A percentile compares a stretch with the other conserved stretches of the same genome.
Evolutionary conservation across 129 eudicot species (phyloP).

Genomic region (Gnaphalium uliginosum): DNA sequence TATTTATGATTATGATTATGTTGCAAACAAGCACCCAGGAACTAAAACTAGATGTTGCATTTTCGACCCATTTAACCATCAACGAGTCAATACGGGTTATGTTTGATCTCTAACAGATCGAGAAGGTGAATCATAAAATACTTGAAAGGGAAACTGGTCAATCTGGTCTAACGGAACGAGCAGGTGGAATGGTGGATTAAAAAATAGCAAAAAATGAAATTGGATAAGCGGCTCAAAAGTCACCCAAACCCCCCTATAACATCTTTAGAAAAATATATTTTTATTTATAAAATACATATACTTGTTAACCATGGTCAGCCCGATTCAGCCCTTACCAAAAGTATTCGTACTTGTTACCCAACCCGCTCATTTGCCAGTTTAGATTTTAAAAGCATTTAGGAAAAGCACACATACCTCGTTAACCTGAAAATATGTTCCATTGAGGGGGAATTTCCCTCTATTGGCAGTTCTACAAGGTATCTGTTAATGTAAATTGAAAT

Average conservation of each 20-base stretch:
- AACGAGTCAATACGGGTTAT: background rate
- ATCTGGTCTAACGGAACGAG: background rate
- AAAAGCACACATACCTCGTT: conserved; percentile 54
- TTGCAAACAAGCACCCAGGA: conserved; percentile 2
- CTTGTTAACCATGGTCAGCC: background rate
- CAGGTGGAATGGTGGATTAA: background rate
- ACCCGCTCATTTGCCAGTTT: background rate
- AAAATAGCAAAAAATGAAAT: background rate
- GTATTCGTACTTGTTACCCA: background rate
- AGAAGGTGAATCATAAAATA: background rate
- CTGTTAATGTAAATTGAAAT: conserved; percentile 31
- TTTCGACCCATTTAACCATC: background rate
- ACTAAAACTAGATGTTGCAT: background rate
- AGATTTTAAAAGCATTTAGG: background rate
- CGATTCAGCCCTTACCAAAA: background rate
- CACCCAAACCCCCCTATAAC: no score
- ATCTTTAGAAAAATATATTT: background rate
- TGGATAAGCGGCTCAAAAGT: background rate
- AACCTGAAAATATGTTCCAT: conserved; percentile 79
- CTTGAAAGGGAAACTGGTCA: background rate
- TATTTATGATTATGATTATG: conserved; percentile 15
- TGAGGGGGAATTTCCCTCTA: conserved; percentile 64
- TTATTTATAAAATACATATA: background rate
- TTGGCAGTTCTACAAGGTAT: conserved; percentile 64
- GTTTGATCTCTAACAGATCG: background rate